A percentile compares a stretch with the other conserved stretches of the same genome.
These are phyloP conservation scores for Xylaria bambusicola DNA, from an alignment of 495 filamentous ascomycete genomes.

Conservation along the genomic window DNA sequence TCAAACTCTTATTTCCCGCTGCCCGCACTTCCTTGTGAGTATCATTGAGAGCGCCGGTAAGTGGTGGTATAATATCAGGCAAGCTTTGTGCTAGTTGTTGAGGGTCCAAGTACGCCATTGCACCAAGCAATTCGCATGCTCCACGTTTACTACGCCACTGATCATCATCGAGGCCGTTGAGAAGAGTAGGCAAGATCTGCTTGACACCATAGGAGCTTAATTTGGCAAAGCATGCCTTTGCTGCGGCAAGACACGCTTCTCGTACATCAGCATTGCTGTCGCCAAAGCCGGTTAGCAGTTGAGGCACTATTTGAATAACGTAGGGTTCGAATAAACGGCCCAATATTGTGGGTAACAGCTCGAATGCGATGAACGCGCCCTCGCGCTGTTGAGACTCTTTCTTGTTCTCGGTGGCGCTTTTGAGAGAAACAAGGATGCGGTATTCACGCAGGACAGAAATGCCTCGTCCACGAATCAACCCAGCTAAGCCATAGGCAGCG, in stretches of 20 bases:
- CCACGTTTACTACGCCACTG: slow-evolving; percentile 99
- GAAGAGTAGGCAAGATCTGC: slow-evolving; percentile 83
- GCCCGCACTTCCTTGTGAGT: slow-evolving; percentile 94
- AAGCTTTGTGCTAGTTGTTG: slow-evolving; percentile 89
- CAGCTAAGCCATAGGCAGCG: slow-evolving; percentile 92
- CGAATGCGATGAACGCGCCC: slow-evolving; percentile 85
- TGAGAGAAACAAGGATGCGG: slow-evolving; percentile 79
- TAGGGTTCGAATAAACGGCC: slow-evolving; percentile 93
- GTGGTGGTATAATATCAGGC: slow-evolving; percentile 93
- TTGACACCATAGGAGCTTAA: slow-evolving; percentile 96
- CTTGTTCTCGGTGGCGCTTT: slow-evolving; percentile 81
- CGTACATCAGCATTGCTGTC: slow-evolving; percentile 86
- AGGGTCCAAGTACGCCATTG: slow-evolving; percentile 97
- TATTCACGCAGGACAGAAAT: slow-evolving; percentile 81
- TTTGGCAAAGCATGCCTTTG: slow-evolving; percentile 90
- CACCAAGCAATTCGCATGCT: slow-evolving; percentile 91
- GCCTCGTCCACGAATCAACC: slow-evolving; percentile 82
- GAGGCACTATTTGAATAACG: slow-evolving; percentile 90
- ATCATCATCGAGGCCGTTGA: slow-evolving; percentile 89
- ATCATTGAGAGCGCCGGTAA: slow-evolving; percentile 92
- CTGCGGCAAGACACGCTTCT: slow-evolving; percentile 86
- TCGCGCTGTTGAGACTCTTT: slow-evolving; percentile 87
- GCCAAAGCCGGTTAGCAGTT: slow-evolving; percentile 85
- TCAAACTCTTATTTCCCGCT: slow-evolving; percentile 91
- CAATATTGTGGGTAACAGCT: slow-evolving; percentile 82